Percentiles rank a stretch among this genome's conserved stretches.
These are phyloP conservation scores for Lathyrus oleraceus DNA, from an alignment of 306 rosid genomes.

Conservation along the genomic window DNA sequence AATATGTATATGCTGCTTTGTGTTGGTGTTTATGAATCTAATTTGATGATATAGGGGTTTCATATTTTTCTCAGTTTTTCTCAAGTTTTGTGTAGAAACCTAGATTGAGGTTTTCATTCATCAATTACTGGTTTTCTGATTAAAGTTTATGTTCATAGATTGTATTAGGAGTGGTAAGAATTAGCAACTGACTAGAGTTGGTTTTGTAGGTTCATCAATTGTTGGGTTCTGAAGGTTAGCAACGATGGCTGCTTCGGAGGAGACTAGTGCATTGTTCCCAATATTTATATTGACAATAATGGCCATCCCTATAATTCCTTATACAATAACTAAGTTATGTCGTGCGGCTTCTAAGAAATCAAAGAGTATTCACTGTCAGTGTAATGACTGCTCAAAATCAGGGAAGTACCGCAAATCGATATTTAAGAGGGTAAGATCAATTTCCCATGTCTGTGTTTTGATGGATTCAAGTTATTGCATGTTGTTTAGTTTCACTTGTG, in stretches of 20 bases:
- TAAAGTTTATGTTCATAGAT: background rate
- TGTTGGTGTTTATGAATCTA: constrained; percentile 9
- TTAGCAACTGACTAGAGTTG: constrained; percentile 4
- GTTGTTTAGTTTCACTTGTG: background rate
- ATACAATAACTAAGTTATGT: constrained; percentile 80
- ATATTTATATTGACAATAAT: constrained; percentile 93
- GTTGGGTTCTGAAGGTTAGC: constrained; percentile 35
- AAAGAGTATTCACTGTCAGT: constrained; percentile 88
- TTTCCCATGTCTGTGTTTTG: background rate
- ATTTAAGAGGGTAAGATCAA: constrained; percentile 68
- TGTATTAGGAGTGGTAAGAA: constrained; percentile 22
- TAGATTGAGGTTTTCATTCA: background rate
- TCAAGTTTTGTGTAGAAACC: background rate
- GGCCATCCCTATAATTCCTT: constrained; percentile 93
- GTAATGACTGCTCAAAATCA: constrained; percentile 76
- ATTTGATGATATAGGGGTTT: constrained; percentile 6
- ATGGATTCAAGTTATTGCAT: background rate
- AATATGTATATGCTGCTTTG: constrained; percentile 19
- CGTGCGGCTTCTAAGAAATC: constrained; percentile 74
- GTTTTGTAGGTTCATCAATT: constrained; percentile 44
- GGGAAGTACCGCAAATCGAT: constrained; percentile 92
- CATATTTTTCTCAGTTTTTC: background rate
- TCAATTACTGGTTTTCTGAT: constrained; percentile 10
- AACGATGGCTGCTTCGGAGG: constrained; percentile 90
- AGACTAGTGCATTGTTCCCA: constrained; percentile 85